Evolutionary conservation across 768 basidiomycete species (phyloP).

Genomic region (Hericium alpestre): DNA sequence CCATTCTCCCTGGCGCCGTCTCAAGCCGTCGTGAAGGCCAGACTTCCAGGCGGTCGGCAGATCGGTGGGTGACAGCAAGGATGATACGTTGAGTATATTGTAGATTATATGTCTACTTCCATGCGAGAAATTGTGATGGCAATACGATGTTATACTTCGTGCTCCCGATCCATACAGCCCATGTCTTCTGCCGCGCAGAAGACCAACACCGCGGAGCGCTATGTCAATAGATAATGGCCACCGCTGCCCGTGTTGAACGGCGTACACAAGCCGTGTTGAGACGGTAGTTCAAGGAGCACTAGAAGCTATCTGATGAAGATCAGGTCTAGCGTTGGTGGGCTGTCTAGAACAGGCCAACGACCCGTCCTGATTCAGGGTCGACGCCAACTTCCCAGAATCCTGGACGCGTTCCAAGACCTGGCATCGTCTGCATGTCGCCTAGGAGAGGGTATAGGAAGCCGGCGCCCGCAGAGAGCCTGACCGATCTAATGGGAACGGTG

Average conservation of each 20-base stretch:
- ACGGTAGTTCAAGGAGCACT: conserved; percentile 19
- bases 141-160: background rate
- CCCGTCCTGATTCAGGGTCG: conserved; percentile 68
- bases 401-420: conserved; percentile 86
- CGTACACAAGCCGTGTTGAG: conserved; percentile 28
- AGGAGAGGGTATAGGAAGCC: conserved; percentile 92
- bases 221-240: background rate
- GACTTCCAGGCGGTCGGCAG: conserved; percentile 28
- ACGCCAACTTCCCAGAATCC: conserved; percentile 90
- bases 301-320: conserved; percentile 23
- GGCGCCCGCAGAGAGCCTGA: conserved; percentile 84
- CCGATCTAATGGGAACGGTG: conserved; percentile 82
- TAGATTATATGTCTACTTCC: background rate
- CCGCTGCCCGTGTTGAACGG: conserved; percentile 29
- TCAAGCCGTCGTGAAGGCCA: conserved; percentile 13
- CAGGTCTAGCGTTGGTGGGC: background rate
- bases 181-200: background rate
- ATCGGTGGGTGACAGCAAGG: background rate
- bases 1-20: background rate
- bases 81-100: background rate
- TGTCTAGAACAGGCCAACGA: conserved; percentile 74
- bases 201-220: conserved; percentile 1
- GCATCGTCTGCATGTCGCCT: conserved; percentile 99
- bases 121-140: background rate
- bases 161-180: background rate